Base-by-base conservation (phyloP, 768 basidiomycete species). In the Pholiota conissans region DNA sequence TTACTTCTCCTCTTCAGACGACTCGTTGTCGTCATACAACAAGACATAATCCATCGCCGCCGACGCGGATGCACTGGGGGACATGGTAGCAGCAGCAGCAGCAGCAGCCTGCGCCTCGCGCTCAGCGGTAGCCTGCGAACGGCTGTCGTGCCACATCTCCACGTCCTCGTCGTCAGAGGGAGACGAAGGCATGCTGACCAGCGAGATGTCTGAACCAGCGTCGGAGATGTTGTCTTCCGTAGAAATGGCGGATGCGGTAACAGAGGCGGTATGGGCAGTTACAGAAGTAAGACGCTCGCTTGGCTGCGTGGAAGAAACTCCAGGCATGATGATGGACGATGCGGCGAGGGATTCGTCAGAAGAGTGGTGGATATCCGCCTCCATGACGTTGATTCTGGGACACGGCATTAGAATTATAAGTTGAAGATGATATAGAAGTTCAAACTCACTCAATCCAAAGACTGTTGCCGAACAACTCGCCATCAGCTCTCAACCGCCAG, bases 391-490 rank as follows among this genome's bases (percentile, higher is more conserved):
- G 67, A 92, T 85, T 57, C 89, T 91, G 55, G 45, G 59, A 50
- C n/a, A n/a, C n/a, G n/a, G n/a, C n/a, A 26, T 6, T 57, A 50
- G 40, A 49, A 55, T 46, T 56, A 45, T 34, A 52, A 20, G 40
- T 30, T 40, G 39, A 24, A 50, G 7, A 35, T 46, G 45, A 37
- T n/a, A 11, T 3, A 20, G 54, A 40, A 24, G 14, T 27, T 32
- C 57, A 2, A 13, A 76, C 88, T 70, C 58, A 91, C 91, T 91
- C 89, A 24, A 90, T 83, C 90, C 91, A 92, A 18, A 93, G 77
- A 56, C 81, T 86, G 52, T 86, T 75, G 24, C 90, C 91, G 63
- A 94, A 94, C 45, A 83, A 67, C 39, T 76, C 77, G 1, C 82
- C 84, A 5, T 78, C 81, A 63, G 90, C 84, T 57, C 73, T 82